Base-by-base conservation (phyloP, 1,284 basidiomycete species). In the Malassezia slooffiae region DNA sequence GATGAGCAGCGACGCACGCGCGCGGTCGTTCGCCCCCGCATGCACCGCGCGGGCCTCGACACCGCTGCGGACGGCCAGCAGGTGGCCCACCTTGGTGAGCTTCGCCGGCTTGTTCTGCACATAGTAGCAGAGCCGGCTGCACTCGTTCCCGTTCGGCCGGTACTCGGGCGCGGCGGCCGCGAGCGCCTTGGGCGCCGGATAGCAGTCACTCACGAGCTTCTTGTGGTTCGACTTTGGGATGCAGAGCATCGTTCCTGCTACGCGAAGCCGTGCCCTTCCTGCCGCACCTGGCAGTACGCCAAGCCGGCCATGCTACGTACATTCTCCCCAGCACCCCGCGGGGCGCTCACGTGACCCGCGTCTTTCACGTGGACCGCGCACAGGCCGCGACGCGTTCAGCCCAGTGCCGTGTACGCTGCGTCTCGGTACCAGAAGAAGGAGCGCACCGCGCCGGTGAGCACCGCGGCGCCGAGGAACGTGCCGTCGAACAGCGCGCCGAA, bases 111-210 rank as follows among this genome's bases (percentile, higher is more conserved):
- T 80, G 71, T 90, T 88, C 10, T 82, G 80, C 9, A 85, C 87
- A 75, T 88, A 90, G 72, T 95, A 95, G 4, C 85, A 86, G 50
- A 97, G 76, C 34, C 83, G 80, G 42, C 85, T 87, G 24, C 95
- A 76, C 64, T 95, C 89, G 70, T 93, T 89, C 35, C 58, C 50
- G 43, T 67, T 70, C 35, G 68, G 65, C 23, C 64, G 52, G 43
- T 81, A 91, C 43, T 85, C 82, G 26, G 85, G 81, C 20, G 77
- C 82, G 8, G 83, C 76, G 22, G 81, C 79, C 35, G 81, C 72
- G 33, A 91, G 76, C 8, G 81, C 77, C 55, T 88, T 84, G 43
- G 80, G 74, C 2, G 83, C 77, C 5, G 91, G 91, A 71, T 93
- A 96, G 72, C 89, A 95, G 43, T 85, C 82, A 47, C 80, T 78